Conservation (phyloP, 2,329 filamentous ascomycete genomes). For the Beauveria australis region DNA sequence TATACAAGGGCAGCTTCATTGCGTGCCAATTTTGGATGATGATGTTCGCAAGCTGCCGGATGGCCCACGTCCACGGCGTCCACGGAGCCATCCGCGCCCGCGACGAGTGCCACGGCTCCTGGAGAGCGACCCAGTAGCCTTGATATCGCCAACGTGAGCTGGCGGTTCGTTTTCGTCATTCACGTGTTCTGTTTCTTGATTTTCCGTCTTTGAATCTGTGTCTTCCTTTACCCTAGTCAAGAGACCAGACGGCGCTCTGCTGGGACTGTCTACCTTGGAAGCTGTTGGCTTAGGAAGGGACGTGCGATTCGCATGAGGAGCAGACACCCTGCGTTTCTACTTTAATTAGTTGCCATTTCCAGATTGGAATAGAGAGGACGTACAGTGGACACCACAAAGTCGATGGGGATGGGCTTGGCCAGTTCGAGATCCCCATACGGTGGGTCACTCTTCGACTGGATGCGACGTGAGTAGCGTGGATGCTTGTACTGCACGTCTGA, state of each 20-base stretch:
- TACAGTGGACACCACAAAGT: not conserved
- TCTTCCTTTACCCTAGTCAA: not conserved
- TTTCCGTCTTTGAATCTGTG: not conserved
- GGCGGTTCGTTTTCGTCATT: conserved; percentile 10
- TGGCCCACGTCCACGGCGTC: conserved; percentile 5
- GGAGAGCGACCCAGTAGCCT: not conserved
- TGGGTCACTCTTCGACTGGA: conserved; percentile 41
- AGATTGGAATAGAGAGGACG: not conserved
- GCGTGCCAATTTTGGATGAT: not conserved
- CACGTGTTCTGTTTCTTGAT: not conserved
- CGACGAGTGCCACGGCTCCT: not conserved
- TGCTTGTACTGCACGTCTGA: conserved; percentile 20
- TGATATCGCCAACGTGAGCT: not conserved
- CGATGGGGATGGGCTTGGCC: not conserved
- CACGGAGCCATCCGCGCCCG: conserved; percentile 10
- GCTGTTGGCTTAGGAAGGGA: not conserved
- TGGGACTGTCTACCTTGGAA: not conserved
- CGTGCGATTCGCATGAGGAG: not conserved
- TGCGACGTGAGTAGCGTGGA: conserved; percentile 34
- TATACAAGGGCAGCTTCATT: not conserved
- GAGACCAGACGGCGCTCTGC: not conserved
- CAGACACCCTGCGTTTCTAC: conserved; percentile 6
- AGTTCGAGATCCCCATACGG: conserved; percentile 18
- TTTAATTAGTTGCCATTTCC: not conserved
- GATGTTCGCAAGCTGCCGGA: not conserved